Evolutionary conservation across 352 stramenopile species (phyloP), one percentile per base, ranked within the genome.

Genomic region (Phytophthora constricta): DNA sequence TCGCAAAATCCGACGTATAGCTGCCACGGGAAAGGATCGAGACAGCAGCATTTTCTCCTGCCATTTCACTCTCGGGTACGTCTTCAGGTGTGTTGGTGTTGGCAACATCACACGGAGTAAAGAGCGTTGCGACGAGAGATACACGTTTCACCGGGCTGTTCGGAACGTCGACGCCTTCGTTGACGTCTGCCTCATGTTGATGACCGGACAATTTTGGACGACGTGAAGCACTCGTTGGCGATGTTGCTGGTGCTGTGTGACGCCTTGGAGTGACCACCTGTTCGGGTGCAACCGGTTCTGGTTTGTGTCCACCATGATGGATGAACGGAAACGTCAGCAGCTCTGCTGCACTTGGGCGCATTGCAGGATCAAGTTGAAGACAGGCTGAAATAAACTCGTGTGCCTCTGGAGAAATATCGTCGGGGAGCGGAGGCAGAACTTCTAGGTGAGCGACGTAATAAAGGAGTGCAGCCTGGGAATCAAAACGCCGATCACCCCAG

Each of bases 311-410:
- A 2, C 52, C 34, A 42, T 23, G 39, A 62, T 53, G 65, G 27
- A 98, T 77, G 69, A 99, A 99, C 19, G 84, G 77, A 53, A 98
- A 93, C 23, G 83, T 72, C 2, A 99, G 72, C 16, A 99, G 81
- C 60, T 98, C 86, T 14, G 70, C 79, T 3, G 96, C 94, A 45
- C 68, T 95, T 5, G 95, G 94, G 34, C 97, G 82, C 26, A 84
- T 72, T 4, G 54, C 37, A 1, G 80, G 73, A 27, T 88, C 72
- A 27, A 92, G 77, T 45, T 81, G 65, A 5, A 90, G 68, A 37
- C 83, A 90, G 2, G 72, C 63, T 0, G 47, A 23, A n/a, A 92
- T 76, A 43, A 92, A 89, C 22, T 72, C 80, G 16, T 62, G 54
- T 14, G 81, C 80, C 10, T 84, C 62, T 0, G 58, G 16, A 0